phyloP scores from a whole-genome alignment of 306 rosid genomes.

The Malus fusca region DNA sequence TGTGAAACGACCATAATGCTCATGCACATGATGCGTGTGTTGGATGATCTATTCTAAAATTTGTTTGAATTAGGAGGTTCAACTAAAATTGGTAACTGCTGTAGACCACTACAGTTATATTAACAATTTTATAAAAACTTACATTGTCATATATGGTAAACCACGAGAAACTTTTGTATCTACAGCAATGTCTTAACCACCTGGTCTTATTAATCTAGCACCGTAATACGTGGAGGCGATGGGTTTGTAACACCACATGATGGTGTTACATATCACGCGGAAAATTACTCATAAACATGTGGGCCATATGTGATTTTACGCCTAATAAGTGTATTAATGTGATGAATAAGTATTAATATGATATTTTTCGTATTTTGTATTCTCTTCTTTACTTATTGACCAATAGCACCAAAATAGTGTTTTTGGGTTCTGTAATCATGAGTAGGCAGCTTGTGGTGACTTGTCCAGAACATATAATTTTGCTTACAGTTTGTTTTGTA shows the following conservation, averaged over 20 bases:
- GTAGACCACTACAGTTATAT: neutral
- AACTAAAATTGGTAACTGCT: neutral
- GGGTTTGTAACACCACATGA: neutral
- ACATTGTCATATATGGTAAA: neutral
- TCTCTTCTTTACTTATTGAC: neutral
- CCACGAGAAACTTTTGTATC: neutral
- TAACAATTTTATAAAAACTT: neutral
- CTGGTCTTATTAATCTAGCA: neutral
- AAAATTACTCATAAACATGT: neutral
- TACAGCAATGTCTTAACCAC: neutral
- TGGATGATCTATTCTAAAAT: neutral
- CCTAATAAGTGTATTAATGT: neutral
- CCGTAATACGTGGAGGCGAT: neutral
- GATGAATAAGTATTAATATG: neutral
- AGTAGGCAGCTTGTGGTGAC: neutral
- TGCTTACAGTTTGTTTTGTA: neutral
- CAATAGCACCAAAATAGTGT: neutral
- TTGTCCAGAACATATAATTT: neutral
- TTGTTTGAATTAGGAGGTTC: neutral
- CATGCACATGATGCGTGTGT: neutral
- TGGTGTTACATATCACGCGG: neutral
- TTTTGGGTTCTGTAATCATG: neutral
- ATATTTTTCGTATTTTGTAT: neutral
- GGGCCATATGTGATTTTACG: neutral
- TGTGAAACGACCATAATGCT: neutral